A percentile compares a stretch with the other conserved stretches of the same genome.
phyloP scores from a whole-genome alignment of 305 asterid genomes.

The Fraxinus velutina region DNA sequence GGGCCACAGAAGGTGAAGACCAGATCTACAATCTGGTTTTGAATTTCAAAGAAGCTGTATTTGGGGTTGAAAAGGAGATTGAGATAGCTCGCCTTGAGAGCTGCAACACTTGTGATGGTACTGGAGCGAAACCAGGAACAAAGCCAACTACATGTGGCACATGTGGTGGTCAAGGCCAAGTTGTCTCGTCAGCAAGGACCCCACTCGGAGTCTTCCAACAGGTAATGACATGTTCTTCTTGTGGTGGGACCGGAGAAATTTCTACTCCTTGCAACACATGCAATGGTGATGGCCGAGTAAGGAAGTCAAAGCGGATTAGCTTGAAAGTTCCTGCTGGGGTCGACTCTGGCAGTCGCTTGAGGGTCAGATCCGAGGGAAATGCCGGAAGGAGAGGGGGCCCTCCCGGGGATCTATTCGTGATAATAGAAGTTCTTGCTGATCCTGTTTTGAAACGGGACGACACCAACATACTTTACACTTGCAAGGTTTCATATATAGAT shows the following conservation, averaged over 20 bases:
- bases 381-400: constrained; percentile 89
- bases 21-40: constrained; percentile 66
- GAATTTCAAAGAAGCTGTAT: constrained; percentile 87
- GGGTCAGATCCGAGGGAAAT: constrained; percentile 89
- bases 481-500: constrained; percentile 77
- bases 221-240: constrained; percentile 77
- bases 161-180: constrained; percentile 96
- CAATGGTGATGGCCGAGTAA: constrained; percentile 74
- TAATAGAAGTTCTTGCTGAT: constrained; percentile 66
- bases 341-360: constrained; percentile 74
- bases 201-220: constrained; percentile 96
- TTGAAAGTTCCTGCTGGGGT: constrained; percentile 92
- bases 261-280: constrained; percentile 85
- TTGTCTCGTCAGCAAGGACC: constrained; percentile 74
- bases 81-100: constrained; percentile 79
- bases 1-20: constrained; percentile 93
- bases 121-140: constrained; percentile 90
- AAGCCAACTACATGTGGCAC: constrained; percentile 60
- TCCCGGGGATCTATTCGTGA: constrained; percentile 81
- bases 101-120: constrained; percentile 83
- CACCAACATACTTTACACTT: constrained; percentile 71
- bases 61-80: constrained; percentile 92
- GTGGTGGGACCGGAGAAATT: constrained; percentile 76
- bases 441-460: constrained; percentile 75
- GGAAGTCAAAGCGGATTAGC: constrained; percentile 86